Conservation (phyloP, 768 basidiomycete species). For the Phaeotremella fagi region DNA sequence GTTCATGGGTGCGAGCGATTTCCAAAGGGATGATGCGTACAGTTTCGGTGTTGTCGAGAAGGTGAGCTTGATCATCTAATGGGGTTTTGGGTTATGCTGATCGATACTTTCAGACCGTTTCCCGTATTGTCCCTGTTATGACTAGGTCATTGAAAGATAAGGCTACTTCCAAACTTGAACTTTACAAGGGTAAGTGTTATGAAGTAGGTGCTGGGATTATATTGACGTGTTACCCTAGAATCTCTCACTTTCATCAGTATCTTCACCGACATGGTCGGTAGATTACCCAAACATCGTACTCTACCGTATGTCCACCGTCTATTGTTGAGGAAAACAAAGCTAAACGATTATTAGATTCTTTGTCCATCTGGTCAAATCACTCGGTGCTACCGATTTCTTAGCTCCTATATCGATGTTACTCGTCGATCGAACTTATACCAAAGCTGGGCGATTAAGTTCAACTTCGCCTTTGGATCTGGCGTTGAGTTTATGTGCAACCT, state of each 20-base stretch:
- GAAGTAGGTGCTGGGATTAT: not conserved
- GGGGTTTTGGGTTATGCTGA: not conserved
- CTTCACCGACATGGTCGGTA: conserved; percentile 86
- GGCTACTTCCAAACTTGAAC: conserved; percentile 56
- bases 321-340: not conserved
- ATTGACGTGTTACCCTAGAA: conserved; percentile 23
- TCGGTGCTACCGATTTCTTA: conserved; percentile 75
- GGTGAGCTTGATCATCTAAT: conserved; percentile 51
- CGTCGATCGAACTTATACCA: conserved; percentile 69
- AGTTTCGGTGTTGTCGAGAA: conserved; percentile 93
- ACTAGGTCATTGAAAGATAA: conserved; percentile 66
- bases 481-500: conserved; percentile 52
- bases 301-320: conserved; percentile 59
- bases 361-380: conserved; percentile 72
- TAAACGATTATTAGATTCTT: conserved; percentile 63
- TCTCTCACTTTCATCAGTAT: conserved; percentile 78
- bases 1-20: conserved; percentile 98
- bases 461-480: conserved; percentile 68
- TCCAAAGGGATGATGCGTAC: conserved; percentile 92
- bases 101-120: conserved; percentile 63
- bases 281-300: conserved; percentile 88
- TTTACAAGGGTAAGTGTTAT: conserved; percentile 54
- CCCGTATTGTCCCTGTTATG: conserved; percentile 91
- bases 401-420: conserved; percentile 78
- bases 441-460: conserved; percentile 58